phyloP scores from a whole-genome alignment of 495 filamentous ascomycete species.

The Podospora tetraspora region DNA sequence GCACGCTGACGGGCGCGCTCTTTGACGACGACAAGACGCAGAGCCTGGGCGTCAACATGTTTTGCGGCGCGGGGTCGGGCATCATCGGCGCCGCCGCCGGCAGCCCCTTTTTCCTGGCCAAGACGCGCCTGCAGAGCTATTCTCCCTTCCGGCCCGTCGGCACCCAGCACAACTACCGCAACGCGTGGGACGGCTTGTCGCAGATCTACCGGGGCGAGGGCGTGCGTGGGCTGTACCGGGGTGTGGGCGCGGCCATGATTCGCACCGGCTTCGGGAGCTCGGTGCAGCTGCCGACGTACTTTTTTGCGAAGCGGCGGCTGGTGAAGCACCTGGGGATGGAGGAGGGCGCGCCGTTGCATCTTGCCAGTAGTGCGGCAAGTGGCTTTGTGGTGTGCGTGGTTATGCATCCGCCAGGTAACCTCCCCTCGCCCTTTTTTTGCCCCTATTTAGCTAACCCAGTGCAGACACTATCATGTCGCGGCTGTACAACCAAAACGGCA shows the following conservation, averaged over 20 bases:
- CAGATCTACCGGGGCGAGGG: constrained; percentile 78
- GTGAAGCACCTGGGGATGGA: constrained; percentile 76
- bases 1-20: constrained; percentile 54
- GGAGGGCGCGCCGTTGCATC: constrained; percentile 83
- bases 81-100: constrained; percentile 85
- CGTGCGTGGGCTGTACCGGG: constrained; percentile 75
- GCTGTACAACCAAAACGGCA: constrained; percentile 98
- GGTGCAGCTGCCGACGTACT: constrained; percentile 96
- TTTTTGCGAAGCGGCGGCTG: constrained; percentile 88
- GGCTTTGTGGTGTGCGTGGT: constrained; percentile 96
- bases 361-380: constrained; percentile 82
- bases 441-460: background rate
- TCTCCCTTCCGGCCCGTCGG: constrained; percentile 93
- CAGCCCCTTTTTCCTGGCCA: constrained; percentile 97
- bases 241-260: constrained; percentile 92
- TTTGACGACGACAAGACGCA: constrained; percentile 69
- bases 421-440: background rate
- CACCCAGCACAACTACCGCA: constrained; percentile 88
- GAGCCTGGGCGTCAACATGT: constrained; percentile 84
- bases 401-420: constrained; percentile 91
- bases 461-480: constrained; percentile 96
- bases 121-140: constrained; percentile 91
- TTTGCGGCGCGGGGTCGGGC: constrained; percentile 80
- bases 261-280: constrained; percentile 91
- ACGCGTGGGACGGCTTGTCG: constrained; percentile 73